Base-by-base conservation (phyloP, 2,329 filamentous ascomycete genomes). In the Xylaria polymorpha region DNA sequence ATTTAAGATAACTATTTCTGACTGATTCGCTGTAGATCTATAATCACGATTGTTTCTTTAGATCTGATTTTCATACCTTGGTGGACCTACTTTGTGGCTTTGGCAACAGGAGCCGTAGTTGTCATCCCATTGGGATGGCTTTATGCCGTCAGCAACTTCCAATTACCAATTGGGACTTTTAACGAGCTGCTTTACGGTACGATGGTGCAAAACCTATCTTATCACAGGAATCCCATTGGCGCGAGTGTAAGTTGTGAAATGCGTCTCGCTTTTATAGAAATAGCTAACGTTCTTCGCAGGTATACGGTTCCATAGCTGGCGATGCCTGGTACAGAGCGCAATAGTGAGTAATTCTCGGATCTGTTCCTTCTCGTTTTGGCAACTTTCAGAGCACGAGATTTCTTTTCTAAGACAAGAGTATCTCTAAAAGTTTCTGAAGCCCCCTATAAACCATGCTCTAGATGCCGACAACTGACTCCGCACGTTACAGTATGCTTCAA, bases 251-350 rank as follows among this genome's bases (percentile, higher is more conserved):
- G 75, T 69, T 29, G 18, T 20, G 20, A 32, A 53, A 48, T 25
- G 43, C 25, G 4, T n/a, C 25, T 18, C n/a, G 4, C 50, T n/a
- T 35, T 53, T 8, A 12, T 6, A 18, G 8, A 35, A 18, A 35
- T 35, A 64, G 60, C 60, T 67, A 22, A 62, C 39, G n/a, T 4
- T 53, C 50, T 57, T 44, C 0, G 25, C 48, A 76, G 0, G 81
- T 85, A 0, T 90, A 90, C 72, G 85, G 87, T 8, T 79, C 85
- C 10, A 88, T 90, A 18, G 87, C 87, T 1, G 88, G 88, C 14
- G 86, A 89, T 62, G 86, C 87, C 2, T 90, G 88, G 88, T 89
- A 88, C 66, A 79, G 86, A 18, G 85, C 86, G 0, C 85, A 87
- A 71, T 82, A 87, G 44, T 48, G 8, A n/a, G 44, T 18, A 29